phyloP scores from a whole-genome alignment of 1,284 basidiomycete species.

The Mycena sp. region DNA sequence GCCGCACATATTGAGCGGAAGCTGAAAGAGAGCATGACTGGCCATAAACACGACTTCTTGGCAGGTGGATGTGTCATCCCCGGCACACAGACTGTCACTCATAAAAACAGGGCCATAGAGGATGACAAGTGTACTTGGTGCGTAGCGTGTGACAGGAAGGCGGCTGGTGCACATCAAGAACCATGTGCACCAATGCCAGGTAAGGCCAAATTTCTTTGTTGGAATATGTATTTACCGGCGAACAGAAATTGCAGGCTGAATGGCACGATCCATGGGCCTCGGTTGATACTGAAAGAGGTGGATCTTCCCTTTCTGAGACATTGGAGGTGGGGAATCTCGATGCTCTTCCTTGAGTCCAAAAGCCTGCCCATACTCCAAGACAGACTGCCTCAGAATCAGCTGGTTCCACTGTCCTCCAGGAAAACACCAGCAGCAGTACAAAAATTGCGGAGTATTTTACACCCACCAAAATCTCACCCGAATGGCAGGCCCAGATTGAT shows the following conservation, averaged over 20 bases:
- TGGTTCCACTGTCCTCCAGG: background rate
- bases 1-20: background rate
- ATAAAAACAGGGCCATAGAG: background rate
- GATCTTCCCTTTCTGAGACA: background rate
- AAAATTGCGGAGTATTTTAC: background rate
- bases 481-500: constrained; percentile 19
- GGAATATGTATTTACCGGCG: background rate
- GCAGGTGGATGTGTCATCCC: background rate
- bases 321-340: background rate
- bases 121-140: background rate
- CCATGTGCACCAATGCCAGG: background rate
- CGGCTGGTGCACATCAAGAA: background rate
- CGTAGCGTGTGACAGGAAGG: background rate
- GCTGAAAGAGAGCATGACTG: background rate
- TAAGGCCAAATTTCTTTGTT: background rate
- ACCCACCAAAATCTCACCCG: background rate
- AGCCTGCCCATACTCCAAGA: background rate
- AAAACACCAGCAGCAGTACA: background rate
- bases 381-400: background rate
- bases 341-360: background rate
- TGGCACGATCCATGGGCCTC: background rate
- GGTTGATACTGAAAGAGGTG: background rate
- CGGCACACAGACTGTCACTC: background rate
- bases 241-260: background rate
- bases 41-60: background rate